Evolutionary conservation across 2,329 filamentous ascomycete species (phyloP), one percentile per base, ranked within the genome.

Genomic region (Cordyceps fumosorosea): DNA sequence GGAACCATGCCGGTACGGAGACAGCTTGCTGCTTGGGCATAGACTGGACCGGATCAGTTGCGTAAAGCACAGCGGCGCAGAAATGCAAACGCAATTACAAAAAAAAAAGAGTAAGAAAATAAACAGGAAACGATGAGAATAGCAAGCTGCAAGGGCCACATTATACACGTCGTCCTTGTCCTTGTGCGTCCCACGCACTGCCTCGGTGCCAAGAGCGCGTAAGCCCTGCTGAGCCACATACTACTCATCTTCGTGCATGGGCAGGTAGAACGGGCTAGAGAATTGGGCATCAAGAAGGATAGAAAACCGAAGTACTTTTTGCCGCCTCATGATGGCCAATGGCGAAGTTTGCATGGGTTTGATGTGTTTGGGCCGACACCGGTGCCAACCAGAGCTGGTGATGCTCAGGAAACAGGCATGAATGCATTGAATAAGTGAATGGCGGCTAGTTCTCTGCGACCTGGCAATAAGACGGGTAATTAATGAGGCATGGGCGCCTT

Each of bases 171-270:
- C 34, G 52, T 55, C 54, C 2, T 54, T 54, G 24, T 22, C 40
- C 29, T 29, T 29, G 29, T 47, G 40, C 54, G 26, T 24, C 42
- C 26, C 24, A 40, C 40, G 54, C 54, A 56, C 54, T 56, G 54
- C 54, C 54, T 34, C 12, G 5, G 18, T 56, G 54, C 54, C 54
- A 56, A 56, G 54, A 40, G 54, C 54, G 54, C 24, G 40, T 47
- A 56, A 12, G 42, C 42, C 32, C 14, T 42, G 54, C 54, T 26
- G 40, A 47, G 54, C 54, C 40, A 56, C 54, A 34, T 40, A 22
- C 24, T 24, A 24, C n/a, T 10, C 16, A 22, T 37, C 10, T 2
- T 37, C 11, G 34, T 37, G 12, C 34, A 37, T 37, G 34, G 8
- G 11, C 34, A 37, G 12, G 34, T 4, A 11, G 12, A 37, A 37